These are phyloP conservation scores for Cafeteria roenbergensis DNA, from an alignment of 108 stramenopile genomes.

Conservation along the genomic window DNA sequence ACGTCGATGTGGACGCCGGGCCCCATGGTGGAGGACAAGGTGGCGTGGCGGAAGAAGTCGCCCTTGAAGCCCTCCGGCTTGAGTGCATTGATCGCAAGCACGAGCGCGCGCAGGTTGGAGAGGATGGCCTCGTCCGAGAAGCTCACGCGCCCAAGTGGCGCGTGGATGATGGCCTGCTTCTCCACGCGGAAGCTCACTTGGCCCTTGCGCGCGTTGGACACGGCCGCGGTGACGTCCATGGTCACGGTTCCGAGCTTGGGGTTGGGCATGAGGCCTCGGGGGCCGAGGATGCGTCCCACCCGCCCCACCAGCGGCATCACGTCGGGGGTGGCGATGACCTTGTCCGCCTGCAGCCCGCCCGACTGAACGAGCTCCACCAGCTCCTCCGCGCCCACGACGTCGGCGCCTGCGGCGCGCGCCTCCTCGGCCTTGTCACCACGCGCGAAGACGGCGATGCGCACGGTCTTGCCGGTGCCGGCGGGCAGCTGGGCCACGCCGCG, in stretches of 20 bases:
- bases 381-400: conserved; percentile 63
- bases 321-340: conserved; percentile 68
- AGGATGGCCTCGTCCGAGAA: conserved; percentile 29
- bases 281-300: conserved; percentile 72
- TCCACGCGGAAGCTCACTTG: conserved; percentile 69
- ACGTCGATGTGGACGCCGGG: conserved; percentile 30
- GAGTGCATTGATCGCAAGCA: conserved; percentile 32
- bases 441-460: conserved; percentile 74
- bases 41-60: conserved; percentile 28
- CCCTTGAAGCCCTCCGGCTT: conserved; percentile 48
- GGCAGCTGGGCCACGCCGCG: conserved; percentile 70
- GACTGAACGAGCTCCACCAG: conserved; percentile 58
- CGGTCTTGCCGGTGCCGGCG: conserved; percentile 70
- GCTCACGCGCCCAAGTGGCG: conserved; percentile 67
- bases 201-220: conserved; percentile 47
- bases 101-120: conserved; percentile 40
- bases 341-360: conserved; percentile 54
- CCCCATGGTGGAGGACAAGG: conserved; percentile 34
- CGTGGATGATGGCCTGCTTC: conserved; percentile 64
- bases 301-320: conserved; percentile 59
- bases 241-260: conserved; percentile 78
- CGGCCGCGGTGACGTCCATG: conserved; percentile 44
- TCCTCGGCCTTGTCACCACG: conserved; percentile 35
- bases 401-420: conserved; percentile 61
- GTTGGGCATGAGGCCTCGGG: conserved; percentile 89